Base-by-base conservation (phyloP, 2,329 filamentous ascomycete genomes). In the Fusarium agapanthi region DNA sequence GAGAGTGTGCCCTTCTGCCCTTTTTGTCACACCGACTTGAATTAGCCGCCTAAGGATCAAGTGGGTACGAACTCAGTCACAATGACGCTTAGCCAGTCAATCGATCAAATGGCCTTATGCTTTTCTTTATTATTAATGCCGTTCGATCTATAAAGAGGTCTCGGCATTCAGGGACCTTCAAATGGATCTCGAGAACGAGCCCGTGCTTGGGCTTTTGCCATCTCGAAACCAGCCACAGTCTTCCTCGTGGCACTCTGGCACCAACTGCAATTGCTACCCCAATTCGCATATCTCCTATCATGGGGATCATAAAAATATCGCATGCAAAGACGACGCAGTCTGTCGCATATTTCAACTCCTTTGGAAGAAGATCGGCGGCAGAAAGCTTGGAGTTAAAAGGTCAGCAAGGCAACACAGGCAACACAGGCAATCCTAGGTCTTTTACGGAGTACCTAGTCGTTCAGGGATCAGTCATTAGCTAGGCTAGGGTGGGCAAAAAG, bases 11-110 rank as follows among this genome's bases (percentile, higher is more conserved):
- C 34, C 20, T 69, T 38, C 35, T 45, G 40, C 20, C 41, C 30
- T 30, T 26, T 37, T 30, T 57, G 50, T 60, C 68, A 72, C 58
- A 64, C 54, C 68, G 59, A 65, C 50, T 62, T n/a, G 40, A 26
- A 45, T 47, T 32, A 57, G 58, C 22, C 18, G 37, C 38, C 32
- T 44, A 13, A 22, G 37, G 53, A 32, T 44, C 32, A 43, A 53
- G 54, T 55, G 66, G 45, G 16, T 40, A 40, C 35, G n/a, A 34
- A 54, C 41, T 54, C 26, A 37, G 32, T 64, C 48, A 56, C 44
- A 14, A 57, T 66, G 50, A 65, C 50, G 61, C 56, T 58, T 22
- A n/a, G 22, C n/a, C 20, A 24, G 37, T n/a, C 32, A 47, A 44
- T 37, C 32, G 20, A 55, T 30, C 28, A 51, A 55, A 30, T 30